A percentile compares a stretch with the other conserved stretches of the same genome.
phyloP scores from a whole-genome alignment of 2,329 filamentous ascomycete genomes.

The Tolypocladium amazonense region DNA sequence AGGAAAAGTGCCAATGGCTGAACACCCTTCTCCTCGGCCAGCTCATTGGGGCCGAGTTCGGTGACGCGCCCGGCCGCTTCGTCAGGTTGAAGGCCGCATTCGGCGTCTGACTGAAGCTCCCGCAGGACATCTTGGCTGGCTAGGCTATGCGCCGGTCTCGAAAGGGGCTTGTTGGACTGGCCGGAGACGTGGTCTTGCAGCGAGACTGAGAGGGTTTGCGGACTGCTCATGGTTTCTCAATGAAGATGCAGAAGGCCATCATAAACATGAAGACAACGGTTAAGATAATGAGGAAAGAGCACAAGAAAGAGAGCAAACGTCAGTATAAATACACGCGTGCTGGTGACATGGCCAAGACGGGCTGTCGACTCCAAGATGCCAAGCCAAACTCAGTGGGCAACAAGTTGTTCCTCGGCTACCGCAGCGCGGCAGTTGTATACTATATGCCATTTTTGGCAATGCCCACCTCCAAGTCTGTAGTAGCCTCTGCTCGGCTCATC shows the following conservation, averaged over 20 bases:
- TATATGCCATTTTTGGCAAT: neutral
- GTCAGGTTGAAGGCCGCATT: constrained; percentile 43
- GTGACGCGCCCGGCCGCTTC: constrained; percentile 47
- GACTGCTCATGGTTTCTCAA: neutral
- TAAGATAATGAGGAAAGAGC: too few species aligned
- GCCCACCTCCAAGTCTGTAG: neutral
- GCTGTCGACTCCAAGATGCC: neutral
- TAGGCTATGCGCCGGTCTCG: constrained; percentile 52
- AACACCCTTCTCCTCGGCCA: constrained; percentile 49
- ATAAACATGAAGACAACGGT: neutral
- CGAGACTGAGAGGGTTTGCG: neutral
- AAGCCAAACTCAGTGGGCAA: neutral
- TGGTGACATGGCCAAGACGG: neutral
- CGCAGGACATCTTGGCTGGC: constrained; percentile 36
- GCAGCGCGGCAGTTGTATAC: neutral
- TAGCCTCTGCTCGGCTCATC: neutral
- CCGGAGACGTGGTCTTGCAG: constrained; percentile 20
- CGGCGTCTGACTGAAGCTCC: constrained; percentile 44
- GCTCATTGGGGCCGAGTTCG: constrained; percentile 51
- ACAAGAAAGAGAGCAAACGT: neutral
- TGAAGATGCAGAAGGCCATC: neutral
- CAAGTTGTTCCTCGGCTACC: neutral
- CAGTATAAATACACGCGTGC: neutral
- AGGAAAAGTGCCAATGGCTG: constrained; percentile 53
- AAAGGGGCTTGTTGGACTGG: constrained; percentile 39